Evolutionary conservation across 495 filamentous ascomycete genomes (phyloP), one percentile per base, ranked within the genome.

Genomic region (Penicillium herquei): DNA sequence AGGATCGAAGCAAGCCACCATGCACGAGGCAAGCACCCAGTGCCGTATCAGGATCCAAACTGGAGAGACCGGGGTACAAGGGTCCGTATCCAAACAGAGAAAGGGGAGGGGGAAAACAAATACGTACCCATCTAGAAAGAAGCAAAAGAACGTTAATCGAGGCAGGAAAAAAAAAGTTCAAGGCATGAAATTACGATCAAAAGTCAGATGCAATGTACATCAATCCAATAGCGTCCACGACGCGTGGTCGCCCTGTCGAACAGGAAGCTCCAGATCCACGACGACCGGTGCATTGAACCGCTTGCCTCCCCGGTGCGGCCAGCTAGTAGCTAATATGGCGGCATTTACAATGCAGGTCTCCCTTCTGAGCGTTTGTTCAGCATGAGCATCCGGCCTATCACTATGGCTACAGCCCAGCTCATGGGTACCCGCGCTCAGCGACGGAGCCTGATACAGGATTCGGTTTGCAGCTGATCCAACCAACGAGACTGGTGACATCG

Each of bases 341-440:
- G 87, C 86, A 70, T 92, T 93, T 60, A 92, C 78, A 49, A 94
- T 72, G 64, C 85, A 90, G 8, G 88, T 92, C 72, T 92, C 90
- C 52, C 69, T 78, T 60, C 86, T 78, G 35, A 76, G 77, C 32
- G 33, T 49, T 49, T 18, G 46, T 37, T 9, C 34, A 37, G 26
- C n/a, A 12, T n/a, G 10, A 9, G 21, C 26, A 13, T 32, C 17
- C 16, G 6, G 6, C 42, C 18, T 12, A 3, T 30, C 18, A 17
- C 17, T 12, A 44, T 21, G 5, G 8, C 7, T 13, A 4, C 21
- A 26, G 21, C 21, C 21, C 21, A 26, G 42, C 8, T 12, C 26
- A 31, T 46, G 43, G 26, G 12, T 44, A 54, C 37, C 49, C n/a
- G 52, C 55, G 31, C 49, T 39, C 52, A 51, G 39, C 30, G 37